Percentiles rank a stretch among this genome's conserved stretches.
These are phyloP conservation scores for Maudiozyma serrabonitensis DNA, from an alignment of 805 yeast species.

Conservation along the genomic window DNA sequence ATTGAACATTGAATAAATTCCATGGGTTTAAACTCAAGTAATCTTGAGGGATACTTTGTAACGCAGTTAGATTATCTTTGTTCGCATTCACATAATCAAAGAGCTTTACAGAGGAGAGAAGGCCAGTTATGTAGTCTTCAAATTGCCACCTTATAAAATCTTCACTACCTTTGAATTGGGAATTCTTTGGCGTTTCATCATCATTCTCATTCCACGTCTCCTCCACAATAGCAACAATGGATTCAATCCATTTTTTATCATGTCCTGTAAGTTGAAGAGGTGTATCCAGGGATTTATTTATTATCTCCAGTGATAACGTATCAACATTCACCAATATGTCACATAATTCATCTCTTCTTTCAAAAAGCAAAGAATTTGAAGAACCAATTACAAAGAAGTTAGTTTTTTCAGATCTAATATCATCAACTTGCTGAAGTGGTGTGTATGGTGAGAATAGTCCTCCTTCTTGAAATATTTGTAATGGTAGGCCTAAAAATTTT, in stretches of 20 bases:
- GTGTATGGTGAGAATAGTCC: constrained; percentile 87
- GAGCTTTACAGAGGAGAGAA: constrained; percentile 65
- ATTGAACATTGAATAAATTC: constrained; percentile 35
- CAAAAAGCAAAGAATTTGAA: constrained; percentile 71
- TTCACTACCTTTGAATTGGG: constrained; percentile 63
- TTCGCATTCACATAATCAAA: constrained; percentile 41
- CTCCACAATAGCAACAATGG: constrained; percentile 41
- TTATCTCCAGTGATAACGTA: constrained; percentile 35
- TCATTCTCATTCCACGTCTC: constrained; percentile 35
- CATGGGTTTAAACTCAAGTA: constrained; percentile 28
- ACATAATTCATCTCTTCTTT: constrained; percentile 49
- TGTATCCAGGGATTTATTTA: constrained; percentile 34
- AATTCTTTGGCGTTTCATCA: constrained; percentile 32
- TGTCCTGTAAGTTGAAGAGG: constrained; percentile 40
- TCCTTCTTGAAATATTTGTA: constrained; percentile 76
- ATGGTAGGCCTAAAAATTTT: constrained; percentile 76
- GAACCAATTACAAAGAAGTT: constrained; percentile 72
- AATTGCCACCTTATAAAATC: constrained; percentile 81
- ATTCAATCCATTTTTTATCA: constrained; percentile 71
- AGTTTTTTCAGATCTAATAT: constrained; percentile 47
- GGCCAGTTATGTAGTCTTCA: constrained; percentile 78
- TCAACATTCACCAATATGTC: constrained; percentile 72
- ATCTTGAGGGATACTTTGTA: constrained; percentile 24
- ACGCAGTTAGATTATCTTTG: constrained; percentile 30
- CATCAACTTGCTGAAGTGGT: constrained; percentile 86